A percentile compares a stretch with the other conserved stretches of the same genome.
phyloP scores from a whole-genome alignment of 2,329 filamentous ascomycete species.

The Paecilomyces fulvus region DNA sequence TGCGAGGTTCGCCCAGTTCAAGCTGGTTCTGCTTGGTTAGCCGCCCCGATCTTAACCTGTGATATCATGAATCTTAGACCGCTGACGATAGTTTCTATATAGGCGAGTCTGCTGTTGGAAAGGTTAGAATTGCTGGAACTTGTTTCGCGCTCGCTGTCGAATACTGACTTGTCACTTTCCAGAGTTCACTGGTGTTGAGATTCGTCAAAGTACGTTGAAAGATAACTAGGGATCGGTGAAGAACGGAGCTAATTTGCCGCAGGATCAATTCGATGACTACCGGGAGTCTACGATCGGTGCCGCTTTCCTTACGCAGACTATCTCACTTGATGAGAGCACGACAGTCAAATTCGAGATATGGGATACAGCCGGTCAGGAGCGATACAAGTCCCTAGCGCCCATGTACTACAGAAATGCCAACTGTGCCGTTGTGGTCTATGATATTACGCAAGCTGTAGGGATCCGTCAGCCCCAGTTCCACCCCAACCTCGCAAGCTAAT shows the following conservation, averaged over 20 bases:
- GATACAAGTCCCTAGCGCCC: constrained; percentile 96
- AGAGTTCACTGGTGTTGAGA: constrained; percentile 95
- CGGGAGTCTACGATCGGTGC: constrained; percentile 97
- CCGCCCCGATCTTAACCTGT: constrained; percentile 7
- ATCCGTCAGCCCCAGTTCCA: background rate
- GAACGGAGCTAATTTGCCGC: constrained; percentile 8
- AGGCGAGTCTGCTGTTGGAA: constrained; percentile 99
- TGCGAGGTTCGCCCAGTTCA: constrained; percentile 95
- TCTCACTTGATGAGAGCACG: constrained; percentile 93
- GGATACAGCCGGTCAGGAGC: constrained; percentile 96
- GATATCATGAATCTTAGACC: background rate
- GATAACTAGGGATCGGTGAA: background rate
- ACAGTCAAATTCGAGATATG: constrained; percentile 99
- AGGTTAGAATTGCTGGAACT: constrained; percentile 49
- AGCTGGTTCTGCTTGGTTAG: constrained; percentile 91
- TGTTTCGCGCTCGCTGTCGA: constrained; percentile 16
- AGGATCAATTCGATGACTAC: constrained; percentile 99
- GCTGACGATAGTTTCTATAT: constrained; percentile 8
- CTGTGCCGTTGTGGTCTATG: constrained; percentile 97
- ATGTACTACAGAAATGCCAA: constrained; percentile 99
- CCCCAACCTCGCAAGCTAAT: constrained; percentile 9
- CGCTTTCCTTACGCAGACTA: constrained; percentile 97
- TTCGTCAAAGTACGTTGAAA: constrained; percentile 79
- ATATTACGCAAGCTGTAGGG: constrained; percentile 96
- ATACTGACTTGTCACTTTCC: constrained; percentile 22